Conservation (phyloP, 208 protist species). For the Crithidia brevicula region DNA sequence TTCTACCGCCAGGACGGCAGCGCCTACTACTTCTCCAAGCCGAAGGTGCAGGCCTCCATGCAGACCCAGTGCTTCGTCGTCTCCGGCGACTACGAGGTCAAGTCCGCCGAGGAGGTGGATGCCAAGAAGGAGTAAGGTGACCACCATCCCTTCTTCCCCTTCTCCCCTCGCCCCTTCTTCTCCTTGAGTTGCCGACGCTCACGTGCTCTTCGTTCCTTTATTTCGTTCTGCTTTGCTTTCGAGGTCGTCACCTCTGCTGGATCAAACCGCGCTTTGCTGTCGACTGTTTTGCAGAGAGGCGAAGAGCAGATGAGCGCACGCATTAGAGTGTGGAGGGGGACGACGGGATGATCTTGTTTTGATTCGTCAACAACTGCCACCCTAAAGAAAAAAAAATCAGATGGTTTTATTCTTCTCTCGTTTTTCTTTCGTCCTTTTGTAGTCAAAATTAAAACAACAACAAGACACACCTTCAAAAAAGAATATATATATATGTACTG, state of each 20-base stretch:
- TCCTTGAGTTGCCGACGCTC: too few species aligned
- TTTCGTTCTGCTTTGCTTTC: too few species aligned
- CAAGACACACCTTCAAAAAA: too few species aligned
- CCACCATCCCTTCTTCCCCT: neutral
- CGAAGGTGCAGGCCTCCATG: constrained; percentile 97
- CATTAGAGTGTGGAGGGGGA: too few species aligned
- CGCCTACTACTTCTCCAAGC: constrained; percentile 97
- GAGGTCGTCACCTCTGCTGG: too few species aligned
- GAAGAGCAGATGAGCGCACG: too few species aligned
- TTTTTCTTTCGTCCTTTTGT: constrained; percentile 12
- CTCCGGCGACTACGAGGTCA: constrained; percentile 88
- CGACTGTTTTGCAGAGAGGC: too few species aligned
- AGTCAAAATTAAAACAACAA: neutral
- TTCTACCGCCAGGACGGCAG: constrained; percentile 97
- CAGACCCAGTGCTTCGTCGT: constrained; percentile 97
- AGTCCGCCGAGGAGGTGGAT: constrained; percentile 73
- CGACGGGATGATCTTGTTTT: too few species aligned
- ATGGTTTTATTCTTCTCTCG: constrained; percentile 2
- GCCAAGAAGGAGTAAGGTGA: constrained; percentile 46
- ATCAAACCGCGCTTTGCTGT: too few species aligned
- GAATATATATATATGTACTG: neutral
- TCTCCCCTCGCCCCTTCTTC: neutral
- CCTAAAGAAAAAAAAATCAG: too few species aligned
- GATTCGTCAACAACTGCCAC: neutral
- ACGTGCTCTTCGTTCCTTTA: neutral